Evolutionary conservation across 495 filamentous ascomycete species (phyloP), one percentile per base, ranked within the genome.

Genomic region (Hypomontagnella submonticulosa): DNA sequence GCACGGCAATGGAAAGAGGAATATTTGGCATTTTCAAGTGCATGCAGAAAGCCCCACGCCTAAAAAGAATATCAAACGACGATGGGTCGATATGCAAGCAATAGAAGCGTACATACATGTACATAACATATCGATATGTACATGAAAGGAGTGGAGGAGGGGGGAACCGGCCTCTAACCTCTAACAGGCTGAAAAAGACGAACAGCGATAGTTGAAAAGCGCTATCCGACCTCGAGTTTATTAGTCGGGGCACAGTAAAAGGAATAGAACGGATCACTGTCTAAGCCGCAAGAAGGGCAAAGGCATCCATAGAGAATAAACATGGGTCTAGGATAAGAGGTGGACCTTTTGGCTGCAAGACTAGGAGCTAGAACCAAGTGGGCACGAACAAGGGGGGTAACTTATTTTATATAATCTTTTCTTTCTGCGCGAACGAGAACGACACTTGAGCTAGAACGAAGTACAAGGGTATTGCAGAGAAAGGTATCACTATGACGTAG

Each of bases 81-180:
- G 49, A 59, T 63, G 65, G 65, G 59, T 16, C 50, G 54, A 68
- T 56, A 54, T 67, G 64, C 64, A 63, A 54, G 58, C 62, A 62
- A 63, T 54, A 58, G 61, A 67, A 63, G 56, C 41, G 50, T 59
- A 62, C 53, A 55, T 46, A 50, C 42, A 23, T 48, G n/a, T n/a
- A n/a, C n/a, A n/a, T n/a, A n/a, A n/a, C n/a, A 58, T 33, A 46
- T 53, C 13, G 20, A 42, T 50, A 61, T 33, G 58, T 51, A 61
- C 49, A 54, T 58, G n/a, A 12, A 37, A 38, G 57, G 47, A 13
- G 19, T 18, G 32, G 44, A 59, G 18, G 34, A 13, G 18, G 16
- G 18, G 4, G 30, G 13, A 11, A 6, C 2, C 23, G 23, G 23
- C 6, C 23, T 27, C 23, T 27, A 6, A 6, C 23, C 23, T 27